These are phyloP conservation scores for Chaetomiaceae sp. DNA, from an alignment of 2,329 filamentous ascomycete species.

Conservation along the genomic window DNA sequence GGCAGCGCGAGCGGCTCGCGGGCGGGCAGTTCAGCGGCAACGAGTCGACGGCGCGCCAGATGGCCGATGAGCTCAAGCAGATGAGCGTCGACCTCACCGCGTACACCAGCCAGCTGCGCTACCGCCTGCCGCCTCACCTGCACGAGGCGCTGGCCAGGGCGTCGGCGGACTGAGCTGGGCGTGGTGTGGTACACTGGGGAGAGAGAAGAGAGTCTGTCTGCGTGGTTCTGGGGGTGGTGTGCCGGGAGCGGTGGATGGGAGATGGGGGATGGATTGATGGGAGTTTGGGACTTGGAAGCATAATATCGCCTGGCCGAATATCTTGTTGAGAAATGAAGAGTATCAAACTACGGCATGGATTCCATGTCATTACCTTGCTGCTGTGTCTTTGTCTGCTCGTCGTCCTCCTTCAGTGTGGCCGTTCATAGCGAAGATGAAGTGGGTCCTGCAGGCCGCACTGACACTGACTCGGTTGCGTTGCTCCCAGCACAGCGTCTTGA, in stretches of 20 bases:
- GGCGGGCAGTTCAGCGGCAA: constrained; percentile 69
- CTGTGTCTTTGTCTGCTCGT: too few species aligned
- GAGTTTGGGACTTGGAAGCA: too few species aligned
- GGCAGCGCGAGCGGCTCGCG: constrained; percentile 66
- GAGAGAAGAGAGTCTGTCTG: not conserved
- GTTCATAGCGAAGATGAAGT: too few species aligned
- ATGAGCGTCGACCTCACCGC: constrained; percentile 87
- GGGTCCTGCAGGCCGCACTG: too few species aligned
- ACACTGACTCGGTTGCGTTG: too few species aligned
- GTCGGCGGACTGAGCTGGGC: constrained; percentile 54
- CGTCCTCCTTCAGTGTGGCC: too few species aligned
- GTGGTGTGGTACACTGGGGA: not conserved
- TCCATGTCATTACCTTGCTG: too few species aligned
- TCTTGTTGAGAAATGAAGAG: too few species aligned
- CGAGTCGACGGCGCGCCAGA: constrained; percentile 54
- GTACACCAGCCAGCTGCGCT: constrained; percentile 87
- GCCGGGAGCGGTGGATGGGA: not conserved
- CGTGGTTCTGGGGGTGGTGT: not conserved
- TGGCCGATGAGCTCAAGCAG: constrained; percentile 67
- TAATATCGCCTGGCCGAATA: not conserved
- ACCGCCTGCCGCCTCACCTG: constrained; percentile 78
- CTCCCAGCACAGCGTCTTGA: too few species aligned
- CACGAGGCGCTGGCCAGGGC: constrained; percentile 84
- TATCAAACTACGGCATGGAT: too few species aligned
- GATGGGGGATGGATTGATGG: too few species aligned